phyloP scores from a whole-genome alignment of 2,329 filamentous ascomycete species.

The Chaetothyriales sp. region DNA sequence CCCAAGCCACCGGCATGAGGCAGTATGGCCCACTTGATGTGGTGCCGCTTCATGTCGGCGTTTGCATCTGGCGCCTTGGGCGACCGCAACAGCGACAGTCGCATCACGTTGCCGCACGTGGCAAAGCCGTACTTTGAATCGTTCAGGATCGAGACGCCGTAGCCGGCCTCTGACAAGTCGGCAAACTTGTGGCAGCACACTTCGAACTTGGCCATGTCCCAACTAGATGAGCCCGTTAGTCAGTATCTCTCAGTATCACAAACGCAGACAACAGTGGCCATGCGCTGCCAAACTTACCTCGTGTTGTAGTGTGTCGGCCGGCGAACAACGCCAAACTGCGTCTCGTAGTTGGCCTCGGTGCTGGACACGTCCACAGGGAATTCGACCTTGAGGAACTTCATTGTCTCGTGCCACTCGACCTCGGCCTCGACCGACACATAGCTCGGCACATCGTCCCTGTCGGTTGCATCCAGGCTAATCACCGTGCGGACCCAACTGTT shows the following conservation, averaged over 20 bases:
- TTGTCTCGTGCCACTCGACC: slow-evolving; percentile 93
- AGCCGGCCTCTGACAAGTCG: slow-evolving; percentile 72
- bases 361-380: slow-evolving; percentile 87
- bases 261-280: neutral
- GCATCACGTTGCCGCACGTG: slow-evolving; percentile 76
- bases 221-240: slow-evolving; percentile 31
- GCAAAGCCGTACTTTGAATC: slow-evolving; percentile 95
- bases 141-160: slow-evolving; percentile 84
- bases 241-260: slow-evolving; percentile 11
- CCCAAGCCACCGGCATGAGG: slow-evolving; percentile 64
- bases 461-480: slow-evolving; percentile 58
- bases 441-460: slow-evolving; percentile 45
- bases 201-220: slow-evolving; percentile 97
- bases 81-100: slow-evolving; percentile 67
- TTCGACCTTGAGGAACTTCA: slow-evolving; percentile 97
- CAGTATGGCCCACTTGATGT: slow-evolving; percentile 78
- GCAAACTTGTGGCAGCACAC: slow-evolving; percentile 93
- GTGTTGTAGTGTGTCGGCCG: slow-evolving; percentile 98
- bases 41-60: slow-evolving; percentile 83
- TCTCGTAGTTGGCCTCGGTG: slow-evolving; percentile 88
- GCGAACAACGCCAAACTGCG: slow-evolving; percentile 75
- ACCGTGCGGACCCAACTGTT: slow-evolving; percentile 75
- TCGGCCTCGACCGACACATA: slow-evolving; percentile 67
- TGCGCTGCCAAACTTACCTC: slow-evolving; percentile 33
- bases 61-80: slow-evolving; percentile 87